phyloP scores from a whole-genome alignment of 768 basidiomycete species.

The Rhizopogon salebrosus region DNA sequence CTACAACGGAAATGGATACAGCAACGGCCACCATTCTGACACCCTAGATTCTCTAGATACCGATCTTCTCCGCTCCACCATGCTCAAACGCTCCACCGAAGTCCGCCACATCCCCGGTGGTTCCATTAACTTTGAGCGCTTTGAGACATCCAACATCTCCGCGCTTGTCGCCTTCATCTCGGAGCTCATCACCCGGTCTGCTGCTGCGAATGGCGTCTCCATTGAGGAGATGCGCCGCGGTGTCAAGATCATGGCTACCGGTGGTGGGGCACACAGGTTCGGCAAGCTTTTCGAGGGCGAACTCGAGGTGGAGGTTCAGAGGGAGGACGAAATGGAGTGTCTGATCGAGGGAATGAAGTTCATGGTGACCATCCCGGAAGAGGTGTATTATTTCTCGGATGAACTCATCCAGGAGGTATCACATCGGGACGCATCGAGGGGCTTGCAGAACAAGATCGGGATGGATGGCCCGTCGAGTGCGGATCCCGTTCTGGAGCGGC shows the following conservation, averaged over 20 bases:
- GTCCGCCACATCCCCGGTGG: slow-evolving; percentile 86
- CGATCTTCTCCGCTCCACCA: slow-evolving; percentile 52
- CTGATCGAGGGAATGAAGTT: slow-evolving; percentile 95
- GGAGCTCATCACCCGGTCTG: slow-evolving; percentile 80
- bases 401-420: slow-evolving; percentile 77
- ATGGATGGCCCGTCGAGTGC: slow-evolving; percentile 1
- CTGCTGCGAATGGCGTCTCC: slow-evolving; percentile 78
- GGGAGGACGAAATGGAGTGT: slow-evolving; percentile 99
- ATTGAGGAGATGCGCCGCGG: slow-evolving; percentile 87
- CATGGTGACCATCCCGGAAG: slow-evolving; percentile 91
- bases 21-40: slow-evolving; percentile 13
- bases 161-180: slow-evolving; percentile 85
- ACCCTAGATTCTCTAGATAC: slow-evolving; percentile 30
- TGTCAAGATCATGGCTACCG: slow-evolving; percentile 97
- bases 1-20: slow-evolving; percentile 19
- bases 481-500: slow-evolving; percentile 57
- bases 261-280: slow-evolving; percentile 95
- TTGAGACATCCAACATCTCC: slow-evolving; percentile 87
- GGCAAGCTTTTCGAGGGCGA: slow-evolving; percentile 73
- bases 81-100: slow-evolving; percentile 57
- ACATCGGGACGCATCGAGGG: slow-evolving; percentile 25
- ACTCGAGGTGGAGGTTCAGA: slow-evolving; percentile 76
- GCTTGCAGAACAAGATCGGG: background rate
- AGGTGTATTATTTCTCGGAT: slow-evolving; percentile 98
- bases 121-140: slow-evolving; percentile 94